These are phyloP conservation scores for Chamaecyparis obtusa DNA, from an alignment of 75 land plant genomes.

Conservation along the genomic window DNA sequence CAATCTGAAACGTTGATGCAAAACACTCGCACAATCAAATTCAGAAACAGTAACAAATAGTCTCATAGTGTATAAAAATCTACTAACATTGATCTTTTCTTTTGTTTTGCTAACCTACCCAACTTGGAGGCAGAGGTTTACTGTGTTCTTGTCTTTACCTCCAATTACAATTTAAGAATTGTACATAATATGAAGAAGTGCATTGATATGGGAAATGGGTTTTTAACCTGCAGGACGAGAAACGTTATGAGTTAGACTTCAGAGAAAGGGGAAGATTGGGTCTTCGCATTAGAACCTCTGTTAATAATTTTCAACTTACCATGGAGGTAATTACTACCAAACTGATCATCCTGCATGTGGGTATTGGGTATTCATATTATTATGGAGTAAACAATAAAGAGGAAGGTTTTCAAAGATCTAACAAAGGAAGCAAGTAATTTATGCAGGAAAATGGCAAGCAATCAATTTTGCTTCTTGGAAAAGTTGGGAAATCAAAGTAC, in stretches of 20 bases:
- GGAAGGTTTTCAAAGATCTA: background rate
- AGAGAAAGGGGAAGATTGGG: constrained; percentile 61
- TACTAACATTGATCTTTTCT: no score
- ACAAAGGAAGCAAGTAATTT: background rate
- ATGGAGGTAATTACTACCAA: constrained; percentile 50
- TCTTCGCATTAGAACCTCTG: constrained; percentile 56
- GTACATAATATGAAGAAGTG: background rate
- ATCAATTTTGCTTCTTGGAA: constrained; percentile 65
- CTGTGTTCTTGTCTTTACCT: background rate
- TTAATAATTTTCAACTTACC: constrained; percentile 78
- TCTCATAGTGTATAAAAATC: no score
- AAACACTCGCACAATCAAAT: no score
- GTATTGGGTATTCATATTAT: background rate
- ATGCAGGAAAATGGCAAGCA: constrained; percentile 72
- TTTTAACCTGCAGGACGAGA: constrained; percentile 29
- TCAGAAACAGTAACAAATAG: no score
- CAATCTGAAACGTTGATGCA: no score
- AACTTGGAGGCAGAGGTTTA: background rate
- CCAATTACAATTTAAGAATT: background rate
- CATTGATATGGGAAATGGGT: background rate
- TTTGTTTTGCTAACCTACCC: background rate
- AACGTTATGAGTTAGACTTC: constrained; percentile 70
- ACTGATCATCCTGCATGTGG: background rate
- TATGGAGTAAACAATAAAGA: background rate
- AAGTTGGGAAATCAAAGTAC: constrained; percentile 70